These are phyloP conservation scores for Debaryomycetaceae sp. DNA, from an alignment of 1,139 yeast species.

Conservation along the genomic window DNA sequence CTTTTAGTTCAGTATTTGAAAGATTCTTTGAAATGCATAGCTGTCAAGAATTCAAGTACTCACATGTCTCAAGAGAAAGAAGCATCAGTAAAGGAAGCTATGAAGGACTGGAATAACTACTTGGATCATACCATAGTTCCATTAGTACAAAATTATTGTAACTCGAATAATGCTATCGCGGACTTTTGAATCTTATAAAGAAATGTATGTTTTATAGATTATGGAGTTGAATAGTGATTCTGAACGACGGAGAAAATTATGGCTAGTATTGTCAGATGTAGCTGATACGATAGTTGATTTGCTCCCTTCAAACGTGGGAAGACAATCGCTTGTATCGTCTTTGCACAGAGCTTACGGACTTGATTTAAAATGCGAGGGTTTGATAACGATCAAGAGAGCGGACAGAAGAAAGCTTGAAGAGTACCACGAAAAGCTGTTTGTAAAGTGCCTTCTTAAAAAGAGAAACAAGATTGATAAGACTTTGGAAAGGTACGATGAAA, in stretches of 20 bases:
- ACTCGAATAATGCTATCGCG: slow-evolving; percentile 2
- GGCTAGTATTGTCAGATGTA: slow-evolving; percentile 17
- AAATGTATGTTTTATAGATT: background rate
- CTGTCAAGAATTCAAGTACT: slow-evolving; percentile 4
- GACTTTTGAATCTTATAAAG: slow-evolving; percentile 1
- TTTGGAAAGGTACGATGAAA: background rate
- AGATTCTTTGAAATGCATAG: slow-evolving; percentile 7
- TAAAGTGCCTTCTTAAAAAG: slow-evolving; percentile 26
- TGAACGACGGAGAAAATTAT: slow-evolving; percentile 14
- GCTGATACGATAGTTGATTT: slow-evolving; percentile 33
- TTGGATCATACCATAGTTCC: slow-evolving; percentile 6
- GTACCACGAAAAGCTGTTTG: slow-evolving; percentile 41
- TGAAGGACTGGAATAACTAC: slow-evolving; percentile 7
- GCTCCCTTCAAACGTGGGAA: slow-evolving; percentile 51
- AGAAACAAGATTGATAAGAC: slow-evolving; percentile 11
- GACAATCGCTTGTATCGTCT: slow-evolving; percentile 46
- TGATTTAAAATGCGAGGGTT: slow-evolving; percentile 18
- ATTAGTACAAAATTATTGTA: slow-evolving; percentile 5
- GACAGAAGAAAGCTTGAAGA: slow-evolving; percentile 21
- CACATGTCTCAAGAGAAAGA: background rate
- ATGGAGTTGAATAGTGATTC: background rate
- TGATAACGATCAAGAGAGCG: slow-evolving; percentile 23
- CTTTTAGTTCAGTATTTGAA: slow-evolving; percentile 19
- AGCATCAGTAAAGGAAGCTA: slow-evolving; percentile 1
- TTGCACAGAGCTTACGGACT: slow-evolving; percentile 44